A percentile compares a stretch with the other conserved stretches of the same genome.
Evolutionary conservation across 176 grass and related monocot genomes (phyloP).

Genomic region (Oryza coarctata): DNA sequence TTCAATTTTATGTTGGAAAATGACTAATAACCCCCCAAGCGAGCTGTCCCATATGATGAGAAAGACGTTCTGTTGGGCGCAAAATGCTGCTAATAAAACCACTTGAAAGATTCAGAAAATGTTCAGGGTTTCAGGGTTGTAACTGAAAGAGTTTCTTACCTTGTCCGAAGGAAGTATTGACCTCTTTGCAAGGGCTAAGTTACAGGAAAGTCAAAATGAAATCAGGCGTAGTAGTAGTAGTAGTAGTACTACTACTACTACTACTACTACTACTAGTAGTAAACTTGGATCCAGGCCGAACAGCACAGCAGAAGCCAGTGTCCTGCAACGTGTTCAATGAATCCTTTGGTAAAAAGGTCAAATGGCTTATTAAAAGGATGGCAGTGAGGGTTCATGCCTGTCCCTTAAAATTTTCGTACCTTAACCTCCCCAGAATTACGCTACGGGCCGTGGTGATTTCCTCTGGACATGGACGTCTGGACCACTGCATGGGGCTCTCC

Average conservation of each 20-base stretch:
- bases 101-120: not conserved
- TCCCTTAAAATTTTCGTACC: conserved; percentile 25
- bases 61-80: not conserved
- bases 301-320: conserved; percentile 8
- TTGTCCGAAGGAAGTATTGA: not conserved
- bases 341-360: conserved; percentile 16
- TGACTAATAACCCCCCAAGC: conserved; percentile 9
- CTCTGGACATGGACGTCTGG: conserved; percentile 21
- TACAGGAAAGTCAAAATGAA: conserved; percentile 26
- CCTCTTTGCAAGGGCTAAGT: not conserved
- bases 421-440: conserved; percentile 38
- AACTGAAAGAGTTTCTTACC: not conserved
- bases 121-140: not conserved
- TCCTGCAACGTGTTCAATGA: conserved; percentile 16
- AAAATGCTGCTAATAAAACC: not conserved
- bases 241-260: no score
- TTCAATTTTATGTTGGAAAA: conserved; percentile 17
- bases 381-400: conserved; percentile 18
- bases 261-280: no score
- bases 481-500: conserved; percentile 31
- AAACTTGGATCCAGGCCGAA: conserved; percentile 29
- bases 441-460: conserved; percentile 19
- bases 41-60: not conserved
- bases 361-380: conserved; percentile 38
- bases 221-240: not conserved